Conservation (phyloP, 495 filamentous ascomycete species). For the Talaromyces thailandensis region DNA sequence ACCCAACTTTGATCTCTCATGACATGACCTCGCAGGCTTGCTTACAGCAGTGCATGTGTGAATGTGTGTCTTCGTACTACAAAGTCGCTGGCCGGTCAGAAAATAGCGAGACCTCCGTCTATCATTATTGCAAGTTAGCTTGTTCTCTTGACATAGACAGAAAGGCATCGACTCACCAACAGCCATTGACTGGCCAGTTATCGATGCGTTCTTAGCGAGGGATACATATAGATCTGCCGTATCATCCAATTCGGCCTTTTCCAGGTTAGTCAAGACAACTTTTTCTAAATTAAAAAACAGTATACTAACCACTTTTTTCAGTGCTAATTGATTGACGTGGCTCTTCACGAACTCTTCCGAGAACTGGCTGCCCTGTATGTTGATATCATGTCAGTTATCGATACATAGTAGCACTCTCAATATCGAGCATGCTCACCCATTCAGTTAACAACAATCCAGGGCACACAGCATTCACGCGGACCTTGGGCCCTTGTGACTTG, state of each 20-base stretch:
- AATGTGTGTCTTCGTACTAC: neutral
- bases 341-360: neutral
- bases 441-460: slow-evolving; percentile 64
- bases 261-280: neutral
- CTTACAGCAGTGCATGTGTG: neutral
- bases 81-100: neutral
- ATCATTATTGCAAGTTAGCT: neutral
- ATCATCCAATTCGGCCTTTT: slow-evolving; percentile 47
- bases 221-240: slow-evolving; percentile 42
- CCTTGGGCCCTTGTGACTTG: slow-evolving; percentile 52
- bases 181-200: slow-evolving; percentile 47
- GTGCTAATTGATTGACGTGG: neutral
- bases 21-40: neutral
- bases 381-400: neutral
- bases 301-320: slow-evolving; percentile 2
- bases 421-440: slow-evolving; percentile 42
- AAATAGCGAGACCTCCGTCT: neutral
- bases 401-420: neutral
- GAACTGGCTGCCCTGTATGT: neutral
- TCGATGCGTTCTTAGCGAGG: slow-evolving; percentile 45
- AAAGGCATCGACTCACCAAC: slow-evolving; percentile 31
- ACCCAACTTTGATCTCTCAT: neutral
- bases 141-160: neutral
- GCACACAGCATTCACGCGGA: slow-evolving; percentile 57
- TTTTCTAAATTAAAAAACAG: neutral